Evolutionary conservation across 305 asterid genomes (phyloP).

Genomic region (Fraxinus latifolia): DNA sequence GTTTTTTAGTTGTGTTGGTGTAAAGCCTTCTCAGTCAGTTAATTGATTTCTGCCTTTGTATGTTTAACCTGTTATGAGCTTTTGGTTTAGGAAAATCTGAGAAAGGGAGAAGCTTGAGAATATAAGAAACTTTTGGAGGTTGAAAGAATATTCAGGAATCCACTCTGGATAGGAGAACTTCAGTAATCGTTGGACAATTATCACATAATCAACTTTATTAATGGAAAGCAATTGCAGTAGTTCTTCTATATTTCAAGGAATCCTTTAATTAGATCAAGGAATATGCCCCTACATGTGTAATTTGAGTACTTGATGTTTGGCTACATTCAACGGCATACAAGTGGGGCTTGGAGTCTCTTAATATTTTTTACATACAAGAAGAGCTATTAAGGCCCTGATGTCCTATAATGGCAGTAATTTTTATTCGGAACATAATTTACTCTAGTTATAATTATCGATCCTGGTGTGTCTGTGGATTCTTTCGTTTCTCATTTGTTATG

Average conservation of each 20-base stretch:
- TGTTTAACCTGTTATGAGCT: background rate
- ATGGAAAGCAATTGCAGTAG: background rate
- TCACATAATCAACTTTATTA: background rate
- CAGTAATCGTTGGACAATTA: background rate
- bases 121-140: background rate
- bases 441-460: background rate
- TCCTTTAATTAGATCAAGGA: background rate
- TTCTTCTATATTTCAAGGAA: background rate
- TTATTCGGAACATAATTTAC: background rate
- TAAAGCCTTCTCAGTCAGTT: background rate
- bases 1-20: background rate
- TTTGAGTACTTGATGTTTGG: background rate
- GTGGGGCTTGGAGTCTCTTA: background rate
- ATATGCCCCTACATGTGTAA: background rate
- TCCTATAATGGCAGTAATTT: background rate
- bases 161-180: background rate
- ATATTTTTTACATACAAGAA: background rate
- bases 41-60: background rate
- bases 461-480: background rate
- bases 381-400: background rate
- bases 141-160: background rate
- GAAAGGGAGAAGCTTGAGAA: background rate
- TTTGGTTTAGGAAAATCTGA: background rate
- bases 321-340: background rate
- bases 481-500: constrained; percentile 1